Evolutionary conservation across 495 filamentous ascomycete species (phyloP), one percentile per base, ranked within the genome.

Genomic region (Glarea lozoyensis): DNA sequence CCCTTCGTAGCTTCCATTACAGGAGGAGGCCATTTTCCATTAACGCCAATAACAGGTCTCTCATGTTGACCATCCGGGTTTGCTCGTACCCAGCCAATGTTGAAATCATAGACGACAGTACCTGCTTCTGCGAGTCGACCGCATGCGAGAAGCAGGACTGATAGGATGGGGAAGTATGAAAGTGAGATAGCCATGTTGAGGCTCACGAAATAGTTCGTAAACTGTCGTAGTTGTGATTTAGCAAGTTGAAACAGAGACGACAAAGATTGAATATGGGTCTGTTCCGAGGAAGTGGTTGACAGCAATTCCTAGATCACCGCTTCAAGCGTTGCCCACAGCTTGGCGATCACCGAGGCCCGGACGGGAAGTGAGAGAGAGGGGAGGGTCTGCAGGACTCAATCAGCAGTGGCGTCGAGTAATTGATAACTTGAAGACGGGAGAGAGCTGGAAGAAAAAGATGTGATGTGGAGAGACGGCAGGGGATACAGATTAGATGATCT

Each of bases 1-100:
- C 84, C 84, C 38, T 82, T 66, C 35, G 78, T 73, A 25, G 78
- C 82, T 37, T 78, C 70, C 40, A 90, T 81, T 12, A 65, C 60
- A 4, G 83, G 85, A 35, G 81, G 60, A 1, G 86, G 85, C 84
- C 83, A 92, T 68, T 86, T 64, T 1, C 73, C 76, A 55, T 93
- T 93, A 67, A 92, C 85, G 32, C 83, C 82, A 54, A 93, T 87
- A 4, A 76, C 76, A 29, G 75, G 73, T 10, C 86, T 72, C 1
- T 76, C 68, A 16, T 73, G 72, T 29, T 72, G 56, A 12, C 81
- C 83, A 62, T 94, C 88, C 2, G 88, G 88, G 55, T 88, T 90
- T 7, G 82, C 78, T 20, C 66, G 78, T 4, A 88, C 79, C 88
- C 88, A 93, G 21, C 72, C 71, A 46, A 90, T 72, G 54, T 84